Evolutionary conservation across 2,329 filamentous ascomycete genomes (phyloP).

Genomic region (Trichoderma oligosporum): DNA sequence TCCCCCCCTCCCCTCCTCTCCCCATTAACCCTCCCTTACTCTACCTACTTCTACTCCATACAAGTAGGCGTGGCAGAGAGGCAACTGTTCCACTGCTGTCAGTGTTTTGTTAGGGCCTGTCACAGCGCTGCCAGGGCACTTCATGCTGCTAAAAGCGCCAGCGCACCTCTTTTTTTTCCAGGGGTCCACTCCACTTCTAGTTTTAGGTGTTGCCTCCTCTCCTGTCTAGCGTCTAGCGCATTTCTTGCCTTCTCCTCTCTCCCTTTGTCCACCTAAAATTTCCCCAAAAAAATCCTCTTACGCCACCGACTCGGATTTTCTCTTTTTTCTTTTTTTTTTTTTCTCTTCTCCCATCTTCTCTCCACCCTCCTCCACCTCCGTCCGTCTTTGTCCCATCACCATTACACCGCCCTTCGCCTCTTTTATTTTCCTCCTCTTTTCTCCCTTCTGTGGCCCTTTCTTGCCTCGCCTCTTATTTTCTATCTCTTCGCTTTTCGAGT

Average conservation of each 20-base stretch:
- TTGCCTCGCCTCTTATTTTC: slow-evolving; percentile 16
- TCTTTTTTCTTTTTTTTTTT: slow-evolving; percentile 33
- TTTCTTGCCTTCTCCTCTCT: background rate
- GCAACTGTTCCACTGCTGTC: background rate
- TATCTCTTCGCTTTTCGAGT: slow-evolving; percentile 13
- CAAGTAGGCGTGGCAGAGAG: too few species aligned
- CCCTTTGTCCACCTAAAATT: slow-evolving; percentile 26
- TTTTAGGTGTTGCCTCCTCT: slow-evolving; percentile 20
- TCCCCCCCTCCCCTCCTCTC: too few species aligned
- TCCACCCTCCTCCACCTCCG: slow-evolving; percentile 29
- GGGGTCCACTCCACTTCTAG: slow-evolving; percentile 13
- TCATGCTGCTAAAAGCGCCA: background rate
- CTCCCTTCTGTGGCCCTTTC: slow-evolving; percentile 17
- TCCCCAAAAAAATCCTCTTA: slow-evolving; percentile 13
- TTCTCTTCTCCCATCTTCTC: slow-evolving; percentile 29
- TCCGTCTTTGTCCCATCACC: slow-evolving; percentile 25
- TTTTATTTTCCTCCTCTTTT: slow-evolving; percentile 28
- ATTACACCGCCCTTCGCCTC: slow-evolving; percentile 31
- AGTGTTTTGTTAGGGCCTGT: background rate
- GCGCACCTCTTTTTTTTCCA: slow-evolving; percentile 5
- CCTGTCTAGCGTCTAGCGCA: slow-evolving; percentile 19
- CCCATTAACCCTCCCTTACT: background rate
- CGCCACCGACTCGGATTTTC: slow-evolving; percentile 24
- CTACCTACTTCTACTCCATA: background rate
- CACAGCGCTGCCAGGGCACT: slow-evolving; percentile 8